Base-by-base conservation (phyloP, 768 basidiomycete genomes). In the Termitomyces sp. region DNA sequence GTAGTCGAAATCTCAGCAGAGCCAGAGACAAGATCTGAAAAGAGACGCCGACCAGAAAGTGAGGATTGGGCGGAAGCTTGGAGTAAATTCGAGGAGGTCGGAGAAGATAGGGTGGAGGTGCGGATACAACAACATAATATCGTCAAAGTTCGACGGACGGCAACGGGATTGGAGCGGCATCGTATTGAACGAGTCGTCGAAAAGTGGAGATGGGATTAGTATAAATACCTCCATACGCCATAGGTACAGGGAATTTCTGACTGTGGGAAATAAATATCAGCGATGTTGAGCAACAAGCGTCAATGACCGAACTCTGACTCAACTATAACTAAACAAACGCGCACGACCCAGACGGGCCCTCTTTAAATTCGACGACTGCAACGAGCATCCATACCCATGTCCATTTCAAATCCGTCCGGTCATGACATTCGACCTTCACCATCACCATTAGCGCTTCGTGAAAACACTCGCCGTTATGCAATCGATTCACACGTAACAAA, bases 171-270 rank as follows among this genome's bases (percentile, higher is more conserved):
- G 42, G 90, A 91, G 66, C 75, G 89, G 61, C 89, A 92, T 61
- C 79, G 82, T 49, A 80, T 90, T 61, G 85, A 88, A 65, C 80
- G 90, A 58, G 72, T 76, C 26, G 70, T 86, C 43, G 90, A 92
- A 71, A 77, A 78, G 51, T 91, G 88, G 87, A 74, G 66, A 18
- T 90, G 87, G 87, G 37, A 47, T 36, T 58, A 52, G 55, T 53
- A n/a, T 41, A 3, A n/a, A n/a, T 41, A 6, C 16, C 18, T 7
- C 5, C 37, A 13, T 36, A 36, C 34, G 13, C n/a, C 16, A 6
- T 13, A 36, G 16, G 6, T 39, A 39, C 27, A 57, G 6, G 26
- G 34, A 26, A 18, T 26, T 37, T 47, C 32, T 60, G 50, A 65
- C 51, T 58, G 61, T 64, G 63, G 59, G 59, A 64, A 62, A 59